phyloP scores from a whole-genome alignment of 2,329 filamentous ascomycete species.

The Neonectria sp. region DNA sequence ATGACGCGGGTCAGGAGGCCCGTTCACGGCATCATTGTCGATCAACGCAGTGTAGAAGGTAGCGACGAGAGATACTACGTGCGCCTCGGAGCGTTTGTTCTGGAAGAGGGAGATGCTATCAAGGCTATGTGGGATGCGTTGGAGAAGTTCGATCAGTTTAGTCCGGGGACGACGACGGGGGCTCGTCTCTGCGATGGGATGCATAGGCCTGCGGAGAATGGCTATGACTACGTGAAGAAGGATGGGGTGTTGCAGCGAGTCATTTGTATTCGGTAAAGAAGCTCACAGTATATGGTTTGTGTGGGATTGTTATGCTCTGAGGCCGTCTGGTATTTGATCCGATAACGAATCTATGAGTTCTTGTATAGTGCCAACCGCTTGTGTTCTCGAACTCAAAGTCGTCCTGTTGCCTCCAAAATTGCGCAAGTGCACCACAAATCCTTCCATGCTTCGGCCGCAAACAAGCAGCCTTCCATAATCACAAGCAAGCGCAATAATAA shows the following conservation, averaged over 20 bases:
- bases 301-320: not conserved
- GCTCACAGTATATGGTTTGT: not conserved
- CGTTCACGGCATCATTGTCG: conserved; percentile 20
- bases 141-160: conserved; percentile 1
- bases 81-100: conserved; percentile 21
- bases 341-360: not conserved
- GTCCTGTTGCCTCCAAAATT: not conserved
- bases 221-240: not conserved
- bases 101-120: not conserved
- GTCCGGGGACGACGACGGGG: not conserved
- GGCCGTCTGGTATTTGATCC: not conserved
- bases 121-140: conserved; percentile 15
- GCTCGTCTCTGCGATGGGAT: conserved; percentile 1
- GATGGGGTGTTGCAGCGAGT: conserved; percentile 18
- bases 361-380: not conserved
- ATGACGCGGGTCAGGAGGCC: not conserved
- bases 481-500: not conserved
- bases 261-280: not conserved
- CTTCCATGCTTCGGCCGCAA: not conserved
- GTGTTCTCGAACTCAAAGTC: not conserved
- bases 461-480: not conserved
- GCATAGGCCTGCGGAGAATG: not conserved
- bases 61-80: not conserved
- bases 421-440: no score
- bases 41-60: not conserved